Conservation (phyloP, 305 asterid genomes). For the Fraxinus albicans region DNA sequence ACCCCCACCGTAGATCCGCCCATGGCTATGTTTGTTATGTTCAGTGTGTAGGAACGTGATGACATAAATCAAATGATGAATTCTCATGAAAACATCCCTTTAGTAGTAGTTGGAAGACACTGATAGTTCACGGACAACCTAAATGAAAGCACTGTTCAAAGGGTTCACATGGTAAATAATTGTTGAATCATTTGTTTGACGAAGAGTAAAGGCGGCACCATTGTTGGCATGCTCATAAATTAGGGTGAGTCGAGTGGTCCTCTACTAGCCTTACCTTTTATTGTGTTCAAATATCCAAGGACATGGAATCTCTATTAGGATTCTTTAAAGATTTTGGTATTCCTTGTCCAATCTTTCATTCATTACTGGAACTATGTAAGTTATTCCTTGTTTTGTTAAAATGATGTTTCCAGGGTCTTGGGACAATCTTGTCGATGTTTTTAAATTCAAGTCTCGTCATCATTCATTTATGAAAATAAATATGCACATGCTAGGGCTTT, state of each 20-base stretch:
- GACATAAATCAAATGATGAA: neutral
- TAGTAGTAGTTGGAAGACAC: conserved; percentile 8
- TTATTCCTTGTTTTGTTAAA: neutral
- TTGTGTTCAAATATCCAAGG: neutral
- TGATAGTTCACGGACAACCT: neutral
- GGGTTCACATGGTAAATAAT: conserved; percentile 15
- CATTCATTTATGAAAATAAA: neutral
- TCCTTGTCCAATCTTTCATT: neutral
- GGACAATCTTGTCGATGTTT: neutral
- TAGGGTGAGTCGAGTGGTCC: neutral
- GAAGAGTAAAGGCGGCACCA: conserved; percentile 26
- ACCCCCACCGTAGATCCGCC: no score
- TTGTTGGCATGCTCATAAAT: conserved; percentile 11
- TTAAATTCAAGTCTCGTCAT: neutral
- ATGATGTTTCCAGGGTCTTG: neutral
- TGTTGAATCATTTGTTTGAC: neutral
- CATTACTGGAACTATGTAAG: neutral
- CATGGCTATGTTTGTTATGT: neutral
- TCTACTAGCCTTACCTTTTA: neutral
- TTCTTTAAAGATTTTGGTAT: neutral
- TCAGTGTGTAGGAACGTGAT: neutral
- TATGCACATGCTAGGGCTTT: neutral
- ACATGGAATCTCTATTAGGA: neutral
- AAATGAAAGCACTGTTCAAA: neutral
- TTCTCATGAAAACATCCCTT: neutral